phyloP scores from a whole-genome alignment of 257 asterid species.

The Plantago elongata region DNA sequence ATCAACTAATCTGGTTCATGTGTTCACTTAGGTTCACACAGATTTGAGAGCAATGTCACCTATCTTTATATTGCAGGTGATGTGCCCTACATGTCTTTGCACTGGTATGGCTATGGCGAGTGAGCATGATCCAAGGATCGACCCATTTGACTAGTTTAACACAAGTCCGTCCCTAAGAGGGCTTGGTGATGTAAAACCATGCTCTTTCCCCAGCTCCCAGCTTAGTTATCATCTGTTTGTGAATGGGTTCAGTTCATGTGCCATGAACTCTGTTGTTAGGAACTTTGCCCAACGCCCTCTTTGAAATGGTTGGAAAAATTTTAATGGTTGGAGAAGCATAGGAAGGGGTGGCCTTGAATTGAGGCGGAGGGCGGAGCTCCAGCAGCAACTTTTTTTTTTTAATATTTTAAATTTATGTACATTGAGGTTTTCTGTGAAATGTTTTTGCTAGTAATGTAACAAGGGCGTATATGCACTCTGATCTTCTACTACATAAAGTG shows the following conservation, averaged over 20 bases:
- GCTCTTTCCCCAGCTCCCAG: neutral
- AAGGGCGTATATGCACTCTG: no score
- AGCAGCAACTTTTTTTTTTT: no score
- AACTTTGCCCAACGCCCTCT: neutral
- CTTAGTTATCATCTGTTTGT: neutral
- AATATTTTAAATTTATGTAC: no score
- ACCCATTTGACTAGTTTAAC: constrained; percentile 61
- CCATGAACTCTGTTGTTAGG: no score
- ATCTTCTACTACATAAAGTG: no score
- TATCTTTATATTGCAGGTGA: constrained; percentile 50
- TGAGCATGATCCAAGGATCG: constrained; percentile 90
- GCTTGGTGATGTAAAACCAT: neutral
- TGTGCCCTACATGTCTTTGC: constrained; percentile 98
- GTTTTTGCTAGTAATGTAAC: no score
- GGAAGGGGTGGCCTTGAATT: no score
- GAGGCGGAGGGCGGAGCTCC: no score
- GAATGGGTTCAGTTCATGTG: no score
- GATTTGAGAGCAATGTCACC: neutral
- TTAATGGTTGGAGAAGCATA: neutral
- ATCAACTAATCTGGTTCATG: constrained; percentile 6
- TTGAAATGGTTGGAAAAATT: neutral
- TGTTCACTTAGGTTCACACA: neutral
- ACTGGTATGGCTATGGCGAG: constrained; percentile 98
- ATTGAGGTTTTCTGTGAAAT: no score
- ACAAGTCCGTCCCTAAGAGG: neutral